These are phyloP conservation scores for Piromyces finnis DNA, from an alignment of 192 early-diverging fungal genomes.

Conservation along the genomic window DNA sequence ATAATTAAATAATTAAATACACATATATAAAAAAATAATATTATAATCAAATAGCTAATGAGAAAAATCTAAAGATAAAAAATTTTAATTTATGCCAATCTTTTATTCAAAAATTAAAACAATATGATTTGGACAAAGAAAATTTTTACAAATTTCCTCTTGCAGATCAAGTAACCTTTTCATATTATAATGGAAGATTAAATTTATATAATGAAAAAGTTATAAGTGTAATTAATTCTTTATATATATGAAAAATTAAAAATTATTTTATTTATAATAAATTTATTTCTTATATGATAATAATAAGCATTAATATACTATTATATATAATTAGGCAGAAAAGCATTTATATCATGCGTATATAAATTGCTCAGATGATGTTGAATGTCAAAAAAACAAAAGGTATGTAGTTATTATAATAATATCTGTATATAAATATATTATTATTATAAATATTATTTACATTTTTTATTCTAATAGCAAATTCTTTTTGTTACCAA, in stretches of 20 bases:
- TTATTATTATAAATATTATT: too few relatives aligned
- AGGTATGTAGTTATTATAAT: too few relatives aligned
- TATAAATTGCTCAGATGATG: neutral
- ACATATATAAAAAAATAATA: too few relatives aligned
- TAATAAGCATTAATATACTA: neutral
- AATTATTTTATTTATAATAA: too few relatives aligned
- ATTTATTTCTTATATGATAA: too few relatives aligned
- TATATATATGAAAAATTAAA: too few relatives aligned
- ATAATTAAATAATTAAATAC: too few relatives aligned
- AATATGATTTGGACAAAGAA: neutral
- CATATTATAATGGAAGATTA: neutral
- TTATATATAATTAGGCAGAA: neutral
- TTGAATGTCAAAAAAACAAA: neutral
- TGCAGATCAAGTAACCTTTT: neutral
- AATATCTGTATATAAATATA: too few relatives aligned
- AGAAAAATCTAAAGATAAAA: neutral
- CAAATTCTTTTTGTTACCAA: neutral
- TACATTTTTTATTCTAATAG: neutral
- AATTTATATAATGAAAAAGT: neutral
- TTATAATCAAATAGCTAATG: too few relatives aligned
- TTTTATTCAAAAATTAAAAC: neutral
- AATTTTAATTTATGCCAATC: neutral
- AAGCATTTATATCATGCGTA: neutral
- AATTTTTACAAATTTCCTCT: neutral
- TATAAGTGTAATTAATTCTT: neutral